Percentiles rank a stretch among this genome's conserved stretches.
phyloP scores from a whole-genome alignment of 2,329 filamentous ascomycete species.

The Phialemonium atrogriseum region DNA sequence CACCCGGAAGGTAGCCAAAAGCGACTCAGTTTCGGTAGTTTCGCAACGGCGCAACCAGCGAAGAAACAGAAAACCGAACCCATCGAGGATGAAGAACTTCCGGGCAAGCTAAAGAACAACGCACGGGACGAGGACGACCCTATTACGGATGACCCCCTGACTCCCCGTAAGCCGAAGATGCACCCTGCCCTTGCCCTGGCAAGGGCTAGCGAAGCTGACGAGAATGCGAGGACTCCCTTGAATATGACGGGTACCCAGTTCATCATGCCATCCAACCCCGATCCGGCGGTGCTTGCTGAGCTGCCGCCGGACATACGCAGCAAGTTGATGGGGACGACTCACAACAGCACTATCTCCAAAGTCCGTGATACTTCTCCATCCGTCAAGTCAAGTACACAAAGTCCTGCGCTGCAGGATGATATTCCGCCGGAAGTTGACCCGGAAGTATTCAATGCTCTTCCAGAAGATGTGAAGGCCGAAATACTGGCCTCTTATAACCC shows the following conservation, averaged over 20 bases:
- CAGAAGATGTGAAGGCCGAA: slow-evolving; percentile 78
- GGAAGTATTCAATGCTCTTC: slow-evolving; percentile 74
- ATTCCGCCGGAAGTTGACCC: slow-evolving; percentile 75
- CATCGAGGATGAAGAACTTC: slow-evolving; percentile 40
- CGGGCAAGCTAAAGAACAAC: slow-evolving; percentile 21
- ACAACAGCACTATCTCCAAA: slow-evolving; percentile 19
- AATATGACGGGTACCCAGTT: slow-evolving; percentile 88
- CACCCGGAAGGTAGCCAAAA: slow-evolving; percentile 68
- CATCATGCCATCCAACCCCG: slow-evolving; percentile 74
- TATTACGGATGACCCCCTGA: slow-evolving; percentile 46
- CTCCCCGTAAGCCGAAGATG: slow-evolving; percentile 41
- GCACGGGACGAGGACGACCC: slow-evolving; percentile 34
- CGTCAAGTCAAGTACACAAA: slow-evolving; percentile 30
- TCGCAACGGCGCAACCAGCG: slow-evolving; percentile 27
- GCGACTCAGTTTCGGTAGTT: slow-evolving; percentile 62
- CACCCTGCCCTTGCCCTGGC: slow-evolving; percentile 47
- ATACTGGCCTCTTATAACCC: slow-evolving; percentile 63
- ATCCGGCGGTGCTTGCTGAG: slow-evolving; percentile 73
- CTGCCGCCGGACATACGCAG: slow-evolving; percentile 76
- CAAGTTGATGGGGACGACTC: slow-evolving; percentile 48
- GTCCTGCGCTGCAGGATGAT: slow-evolving; percentile 22
- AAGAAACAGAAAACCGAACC: slow-evolving; percentile 28
- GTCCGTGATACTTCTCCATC: slow-evolving; percentile 20
- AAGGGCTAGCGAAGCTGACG: slow-evolving; percentile 39
- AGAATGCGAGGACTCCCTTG: slow-evolving; percentile 56